These are phyloP conservation scores for Zygosaccharomyces kombuchaensis DNA, from an alignment of 805 yeast genomes.

Conservation along the genomic window DNA sequence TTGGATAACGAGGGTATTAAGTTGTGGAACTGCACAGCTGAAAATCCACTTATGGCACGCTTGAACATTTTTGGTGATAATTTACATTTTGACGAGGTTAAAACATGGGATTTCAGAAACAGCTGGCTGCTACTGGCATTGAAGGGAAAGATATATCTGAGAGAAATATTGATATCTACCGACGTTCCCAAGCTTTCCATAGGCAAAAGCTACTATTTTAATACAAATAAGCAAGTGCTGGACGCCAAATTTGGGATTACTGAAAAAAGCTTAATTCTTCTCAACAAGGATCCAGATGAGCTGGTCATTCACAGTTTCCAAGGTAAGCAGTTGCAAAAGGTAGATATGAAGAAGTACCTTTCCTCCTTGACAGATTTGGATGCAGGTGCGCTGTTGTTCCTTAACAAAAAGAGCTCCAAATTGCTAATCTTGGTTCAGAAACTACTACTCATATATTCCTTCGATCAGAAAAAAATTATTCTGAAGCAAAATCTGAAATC, in stretches of 20 bases:
- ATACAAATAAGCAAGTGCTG: slow-evolving; percentile 9
- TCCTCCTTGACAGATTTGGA: slow-evolving; percentile 7
- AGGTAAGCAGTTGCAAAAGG: slow-evolving; percentile 26
- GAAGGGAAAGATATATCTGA: slow-evolving; percentile 11
- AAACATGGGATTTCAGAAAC: slow-evolving; percentile 26
- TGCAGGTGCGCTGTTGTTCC: slow-evolving; percentile 9
- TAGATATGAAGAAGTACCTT: slow-evolving; percentile 18
- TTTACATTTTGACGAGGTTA: slow-evolving; percentile 15
- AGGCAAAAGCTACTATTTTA: slow-evolving; percentile 15
- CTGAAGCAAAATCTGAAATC: slow-evolving; percentile 15
- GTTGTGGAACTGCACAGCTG: slow-evolving; percentile 15
- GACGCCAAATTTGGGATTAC: slow-evolving; percentile 31
- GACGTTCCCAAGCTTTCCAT: slow-evolving; percentile 9
- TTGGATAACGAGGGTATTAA: slow-evolving; percentile 22
- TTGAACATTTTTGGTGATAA: slow-evolving; percentile 14
- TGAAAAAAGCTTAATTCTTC: slow-evolving; percentile 31
- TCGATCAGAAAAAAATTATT: slow-evolving; percentile 29
- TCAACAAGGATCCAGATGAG: slow-evolving; percentile 21
- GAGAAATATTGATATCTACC: slow-evolving; percentile 7
- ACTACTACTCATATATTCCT: slow-evolving; percentile 27
- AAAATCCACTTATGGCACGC: slow-evolving; percentile 13
- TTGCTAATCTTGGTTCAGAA: slow-evolving; percentile 26
- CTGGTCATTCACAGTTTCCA: slow-evolving; percentile 29
- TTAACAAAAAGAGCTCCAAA: slow-evolving; percentile 32
- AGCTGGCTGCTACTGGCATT: slow-evolving; percentile 27